phyloP scores from a whole-genome alignment of 2,329 filamentous ascomycete genomes.

The Cadophora luteo-olivacea region DNA sequence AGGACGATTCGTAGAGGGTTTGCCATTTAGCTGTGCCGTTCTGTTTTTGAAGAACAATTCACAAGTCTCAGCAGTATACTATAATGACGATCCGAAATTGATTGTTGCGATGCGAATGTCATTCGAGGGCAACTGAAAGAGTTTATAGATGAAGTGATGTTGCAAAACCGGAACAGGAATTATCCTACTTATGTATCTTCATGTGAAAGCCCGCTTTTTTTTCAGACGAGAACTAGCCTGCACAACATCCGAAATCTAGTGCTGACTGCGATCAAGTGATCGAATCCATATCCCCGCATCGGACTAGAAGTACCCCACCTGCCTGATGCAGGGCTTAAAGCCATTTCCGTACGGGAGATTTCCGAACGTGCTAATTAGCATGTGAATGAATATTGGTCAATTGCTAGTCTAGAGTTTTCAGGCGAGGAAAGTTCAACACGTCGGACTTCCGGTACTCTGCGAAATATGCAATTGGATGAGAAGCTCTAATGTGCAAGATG shows the following conservation, averaged over 20 bases:
- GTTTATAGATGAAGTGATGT: not conserved
- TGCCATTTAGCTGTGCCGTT: not conserved
- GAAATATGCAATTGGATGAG: too few relatives aligned
- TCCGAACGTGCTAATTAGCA: not conserved
- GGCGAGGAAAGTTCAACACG: too few relatives aligned
- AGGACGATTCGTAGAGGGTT: conserved; percentile 9
- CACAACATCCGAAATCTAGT: not conserved
- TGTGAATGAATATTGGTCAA: conserved; percentile 3
- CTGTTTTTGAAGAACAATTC: not conserved
- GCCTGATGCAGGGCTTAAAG: not conserved
- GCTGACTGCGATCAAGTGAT: not conserved
- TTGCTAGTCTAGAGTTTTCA: too few relatives aligned
- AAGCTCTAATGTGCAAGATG: too few relatives aligned
- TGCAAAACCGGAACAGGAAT: not conserved
- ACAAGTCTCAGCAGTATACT: not conserved
- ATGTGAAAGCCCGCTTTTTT: not conserved
- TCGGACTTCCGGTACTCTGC: too few relatives aligned
- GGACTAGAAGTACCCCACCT: conserved; percentile 5
- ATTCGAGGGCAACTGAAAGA: not conserved
- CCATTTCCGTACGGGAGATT: conserved; percentile 1
- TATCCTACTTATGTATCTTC: not conserved
- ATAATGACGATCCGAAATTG: too few relatives aligned
- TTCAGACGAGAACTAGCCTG: not conserved
- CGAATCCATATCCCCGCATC: not conserved
- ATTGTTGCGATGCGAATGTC: too few relatives aligned